These are phyloP conservation scores for Tuber microsphaerosporum DNA, from an alignment of 495 filamentous ascomycete species.

Conservation along the genomic window DNA sequence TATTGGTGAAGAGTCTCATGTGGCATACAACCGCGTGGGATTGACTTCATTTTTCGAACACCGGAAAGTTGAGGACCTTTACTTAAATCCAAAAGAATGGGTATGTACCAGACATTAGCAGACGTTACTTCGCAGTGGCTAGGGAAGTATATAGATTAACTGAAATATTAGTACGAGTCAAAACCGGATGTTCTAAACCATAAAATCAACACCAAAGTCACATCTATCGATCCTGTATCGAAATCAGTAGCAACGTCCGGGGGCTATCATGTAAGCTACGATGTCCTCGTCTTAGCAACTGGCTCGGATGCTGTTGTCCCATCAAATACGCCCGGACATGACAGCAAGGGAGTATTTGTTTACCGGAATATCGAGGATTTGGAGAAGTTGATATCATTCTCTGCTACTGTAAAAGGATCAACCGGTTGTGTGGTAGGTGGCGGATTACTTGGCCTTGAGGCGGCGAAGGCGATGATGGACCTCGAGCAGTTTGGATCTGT, in stretches of 20 bases:
- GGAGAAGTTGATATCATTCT: slow-evolving; percentile 70
- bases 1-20: slow-evolving; percentile 83
- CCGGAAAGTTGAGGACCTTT: slow-evolving; percentile 79
- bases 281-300: slow-evolving; percentile 83
- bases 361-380: slow-evolving; percentile 86
- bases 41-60: slow-evolving; percentile 90
- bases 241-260: slow-evolving; percentile 67
- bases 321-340: slow-evolving; percentile 69
- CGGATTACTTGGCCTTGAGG: slow-evolving; percentile 81
- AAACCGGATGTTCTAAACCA: slow-evolving; percentile 63
- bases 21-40: slow-evolving; percentile 96
- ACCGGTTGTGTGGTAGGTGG: slow-evolving; percentile 82
- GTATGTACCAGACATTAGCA: slow-evolving; percentile 46
- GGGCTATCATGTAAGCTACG: slow-evolving; percentile 67
- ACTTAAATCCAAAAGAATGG: slow-evolving; percentile 86
- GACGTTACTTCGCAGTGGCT: background rate
- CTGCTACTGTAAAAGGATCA: slow-evolving; percentile 57
- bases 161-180: slow-evolving; percentile 41
- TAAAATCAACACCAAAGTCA: slow-evolving; percentile 75
- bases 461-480: slow-evolving; percentile 93
- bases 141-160: background rate
- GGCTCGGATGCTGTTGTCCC: slow-evolving; percentile 87
- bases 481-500: slow-evolving; percentile 69
- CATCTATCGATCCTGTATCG: slow-evolving; percentile 55
- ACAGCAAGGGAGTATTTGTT: slow-evolving; percentile 87